phyloP scores from a whole-genome alignment of 75 land plant species.

The Picea glauca region DNA sequence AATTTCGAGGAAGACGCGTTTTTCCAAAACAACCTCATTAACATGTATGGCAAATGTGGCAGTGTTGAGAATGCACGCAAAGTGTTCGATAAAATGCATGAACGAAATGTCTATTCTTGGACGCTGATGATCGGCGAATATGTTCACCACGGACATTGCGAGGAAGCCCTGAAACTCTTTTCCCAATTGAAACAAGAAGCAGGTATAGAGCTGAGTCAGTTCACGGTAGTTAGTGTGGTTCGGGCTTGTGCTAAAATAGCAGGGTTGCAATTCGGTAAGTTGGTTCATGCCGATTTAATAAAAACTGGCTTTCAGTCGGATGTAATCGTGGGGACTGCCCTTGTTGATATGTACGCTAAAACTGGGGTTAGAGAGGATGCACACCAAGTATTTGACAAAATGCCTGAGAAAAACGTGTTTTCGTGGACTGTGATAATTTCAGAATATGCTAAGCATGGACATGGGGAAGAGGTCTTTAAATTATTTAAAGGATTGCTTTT shows the following conservation, averaged over 20 bases:
- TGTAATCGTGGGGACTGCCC: slow-evolving; percentile 12
- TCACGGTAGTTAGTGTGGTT: slow-evolving; percentile 41
- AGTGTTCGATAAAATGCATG: slow-evolving; percentile 26
- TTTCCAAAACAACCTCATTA: slow-evolving; percentile 37
- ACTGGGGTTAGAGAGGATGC: slow-evolving; percentile 9
- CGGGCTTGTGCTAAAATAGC: slow-evolving; percentile 44
- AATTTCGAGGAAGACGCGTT: slow-evolving; percentile 16
- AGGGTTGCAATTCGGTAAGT: slow-evolving; percentile 19
- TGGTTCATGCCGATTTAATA: background rate
- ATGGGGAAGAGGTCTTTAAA: slow-evolving; percentile 4
- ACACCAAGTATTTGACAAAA: slow-evolving; percentile 16
- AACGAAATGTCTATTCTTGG: slow-evolving; percentile 41
- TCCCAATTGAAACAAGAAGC: slow-evolving; percentile 14
- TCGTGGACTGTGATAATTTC: slow-evolving; percentile 16
- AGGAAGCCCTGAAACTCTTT: slow-evolving; percentile 28
- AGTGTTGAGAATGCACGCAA: slow-evolving; percentile 22
- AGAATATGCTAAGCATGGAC: slow-evolving; percentile 7
- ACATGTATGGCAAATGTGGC: slow-evolving; percentile 43
- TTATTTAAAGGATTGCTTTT: slow-evolving; percentile 16
- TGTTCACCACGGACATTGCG: slow-evolving; percentile 25
- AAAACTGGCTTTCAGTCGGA: background rate
- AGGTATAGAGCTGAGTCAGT: slow-evolving; percentile 17
- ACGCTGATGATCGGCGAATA: slow-evolving; percentile 28
- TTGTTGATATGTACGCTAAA: slow-evolving; percentile 17
- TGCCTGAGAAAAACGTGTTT: slow-evolving; percentile 6